A percentile compares a stretch with the other conserved stretches of the same genome.
phyloP scores from a whole-genome alignment of 441 rosid species.

The Brassica hybrid region DNA sequence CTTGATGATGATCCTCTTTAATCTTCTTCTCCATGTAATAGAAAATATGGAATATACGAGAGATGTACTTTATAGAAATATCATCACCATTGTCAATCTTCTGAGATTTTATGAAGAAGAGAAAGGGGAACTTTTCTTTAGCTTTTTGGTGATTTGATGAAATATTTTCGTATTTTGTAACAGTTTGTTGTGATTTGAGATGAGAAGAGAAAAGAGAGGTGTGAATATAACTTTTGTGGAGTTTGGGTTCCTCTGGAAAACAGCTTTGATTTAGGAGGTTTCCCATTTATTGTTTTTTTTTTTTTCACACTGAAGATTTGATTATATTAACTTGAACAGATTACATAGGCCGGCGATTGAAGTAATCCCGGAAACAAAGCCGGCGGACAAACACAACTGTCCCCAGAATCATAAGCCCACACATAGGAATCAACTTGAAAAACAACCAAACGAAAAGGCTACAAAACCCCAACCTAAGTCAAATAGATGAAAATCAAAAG shows the following conservation, averaged over 20 bases:
- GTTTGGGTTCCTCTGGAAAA: conserved; percentile 64
- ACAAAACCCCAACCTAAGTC: no score
- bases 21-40: conserved; percentile 53
- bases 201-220: conserved; percentile 39
- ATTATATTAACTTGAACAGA: no score
- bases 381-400: no score
- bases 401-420: no score
- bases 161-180: conserved; percentile 21
- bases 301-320: no score
- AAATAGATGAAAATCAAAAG: no score
- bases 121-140: conserved; percentile 33
- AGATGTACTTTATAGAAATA: conserved; percentile 34
- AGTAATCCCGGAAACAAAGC: no score
- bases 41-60: conserved; percentile 1
- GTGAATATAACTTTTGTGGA: conserved; percentile 51
- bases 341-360: no score
- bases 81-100: conserved; percentile 25
- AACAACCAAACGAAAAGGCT: no score
- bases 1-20: conserved; percentile 12
- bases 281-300: conserved; percentile 46
- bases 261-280: conserved; percentile 68
- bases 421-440: no score
- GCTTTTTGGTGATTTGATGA: conserved; percentile 37
- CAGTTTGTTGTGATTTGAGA: conserved; percentile 18
- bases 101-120: conserved; percentile 20